phyloP scores from a whole-genome alignment of 2,329 filamentous ascomycete genomes.

The Diplodia seriata region DNA sequence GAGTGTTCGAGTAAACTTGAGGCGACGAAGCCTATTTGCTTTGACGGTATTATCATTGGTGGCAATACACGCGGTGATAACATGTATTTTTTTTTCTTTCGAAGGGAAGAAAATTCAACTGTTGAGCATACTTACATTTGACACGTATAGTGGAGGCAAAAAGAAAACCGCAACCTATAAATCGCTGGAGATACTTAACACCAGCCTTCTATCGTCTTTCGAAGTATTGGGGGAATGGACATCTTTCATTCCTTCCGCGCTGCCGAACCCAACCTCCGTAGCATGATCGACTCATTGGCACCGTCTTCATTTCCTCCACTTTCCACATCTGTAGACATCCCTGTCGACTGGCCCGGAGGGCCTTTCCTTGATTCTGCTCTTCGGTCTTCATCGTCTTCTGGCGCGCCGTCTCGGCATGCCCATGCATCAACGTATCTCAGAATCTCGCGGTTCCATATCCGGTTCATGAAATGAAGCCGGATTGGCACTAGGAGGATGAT shows the following conservation, averaged over 20 bases:
- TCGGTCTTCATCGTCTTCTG: slow-evolving; percentile 42
- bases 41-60: too few species aligned
- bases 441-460: slow-evolving; percentile 65
- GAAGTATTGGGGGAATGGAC: neutral
- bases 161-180: neutral
- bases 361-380: slow-evolving; percentile 12
- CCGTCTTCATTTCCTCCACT: neutral
- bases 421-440: slow-evolving; percentile 59
- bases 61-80: too few species aligned
- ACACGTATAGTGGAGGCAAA: too few species aligned
- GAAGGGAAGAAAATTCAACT: too few species aligned
- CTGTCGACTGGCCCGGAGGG: neutral
- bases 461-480: slow-evolving; percentile 66
- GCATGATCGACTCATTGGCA: neutral
- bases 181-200: neutral
- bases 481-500: slow-evolving; percentile 70
- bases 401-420: slow-evolving; percentile 50
- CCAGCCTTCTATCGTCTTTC: neutral
- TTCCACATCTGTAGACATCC: slow-evolving; percentile 14
- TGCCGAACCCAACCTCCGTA: neutral
- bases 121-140: too few species aligned
- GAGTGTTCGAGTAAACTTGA: too few species aligned
- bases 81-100: too few species aligned
- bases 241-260: neutral
- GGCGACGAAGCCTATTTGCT: too few species aligned